phyloP scores from a whole-genome alignment of 2,329 filamentous ascomycete genomes.

The Pestalotiopsis fici region DNA sequence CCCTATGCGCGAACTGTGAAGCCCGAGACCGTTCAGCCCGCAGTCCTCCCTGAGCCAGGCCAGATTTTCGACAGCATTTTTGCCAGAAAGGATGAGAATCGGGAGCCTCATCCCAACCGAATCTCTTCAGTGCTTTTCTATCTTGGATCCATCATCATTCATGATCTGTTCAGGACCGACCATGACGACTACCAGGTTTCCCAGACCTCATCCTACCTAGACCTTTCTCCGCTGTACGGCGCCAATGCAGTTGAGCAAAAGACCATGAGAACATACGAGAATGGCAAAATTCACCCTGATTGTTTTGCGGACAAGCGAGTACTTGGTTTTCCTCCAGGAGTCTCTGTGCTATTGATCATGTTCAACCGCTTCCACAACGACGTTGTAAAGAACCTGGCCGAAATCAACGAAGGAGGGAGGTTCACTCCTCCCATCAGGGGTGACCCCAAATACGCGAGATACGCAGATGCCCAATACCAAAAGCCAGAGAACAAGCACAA shows the following conservation, averaged over 20 bases:
- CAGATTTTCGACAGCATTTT: constrained; percentile 69
- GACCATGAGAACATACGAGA: constrained; percentile 67
- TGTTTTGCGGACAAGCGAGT: constrained; percentile 71
- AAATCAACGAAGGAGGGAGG: constrained; percentile 82
- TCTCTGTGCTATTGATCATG: constrained; percentile 73
- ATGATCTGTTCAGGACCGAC: constrained; percentile 24
- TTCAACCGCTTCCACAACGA: constrained; percentile 88
- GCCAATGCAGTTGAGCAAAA: constrained; percentile 68
- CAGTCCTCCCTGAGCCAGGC: constrained; percentile 63
- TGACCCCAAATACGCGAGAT: constrained; percentile 34
- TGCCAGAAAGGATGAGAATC: constrained; percentile 55
- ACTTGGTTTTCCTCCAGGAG: constrained; percentile 70
- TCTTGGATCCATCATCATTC: constrained; percentile 68
- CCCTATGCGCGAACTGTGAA: constrained; percentile 70
- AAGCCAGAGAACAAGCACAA: constrained; percentile 23
- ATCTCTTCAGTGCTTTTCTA: constrained; percentile 78
- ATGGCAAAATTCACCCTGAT: constrained; percentile 74
- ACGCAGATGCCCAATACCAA: constrained; percentile 27
- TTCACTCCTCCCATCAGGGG: constrained; percentile 66
- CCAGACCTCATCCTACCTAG: constrained; percentile 72
- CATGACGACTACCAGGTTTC: constrained; percentile 31
- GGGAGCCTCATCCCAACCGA: constrained; percentile 66
- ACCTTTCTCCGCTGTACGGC: constrained; percentile 72
- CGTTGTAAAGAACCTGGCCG: constrained; percentile 73
- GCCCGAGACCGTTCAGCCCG: constrained; percentile 55